A percentile compares a stretch with the other conserved stretches of the same genome.
These are phyloP conservation scores for Trichoderma koningiopsis DNA, from an alignment of 2,329 filamentous ascomycete genomes.

Conservation along the genomic window DNA sequence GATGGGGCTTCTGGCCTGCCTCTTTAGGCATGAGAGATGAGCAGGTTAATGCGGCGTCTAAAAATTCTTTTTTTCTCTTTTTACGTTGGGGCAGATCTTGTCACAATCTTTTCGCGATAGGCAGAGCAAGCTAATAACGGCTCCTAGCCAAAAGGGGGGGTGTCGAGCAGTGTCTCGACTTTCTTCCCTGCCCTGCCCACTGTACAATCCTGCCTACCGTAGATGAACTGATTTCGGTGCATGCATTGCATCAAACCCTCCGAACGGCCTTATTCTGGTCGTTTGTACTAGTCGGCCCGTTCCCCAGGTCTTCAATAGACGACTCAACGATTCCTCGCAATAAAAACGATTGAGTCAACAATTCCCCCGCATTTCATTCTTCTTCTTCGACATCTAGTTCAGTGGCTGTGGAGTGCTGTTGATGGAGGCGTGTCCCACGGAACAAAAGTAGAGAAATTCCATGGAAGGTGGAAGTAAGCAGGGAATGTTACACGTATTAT, in stretches of 20 bases:
- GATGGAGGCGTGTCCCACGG: neutral
- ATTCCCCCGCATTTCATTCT: slow-evolving; percentile 21
- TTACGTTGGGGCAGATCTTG: slow-evolving; percentile 7
- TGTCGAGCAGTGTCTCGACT: neutral
- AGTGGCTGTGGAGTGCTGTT: neutral
- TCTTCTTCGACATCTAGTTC: neutral
- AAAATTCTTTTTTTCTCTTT: neutral
- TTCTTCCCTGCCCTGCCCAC: neutral
- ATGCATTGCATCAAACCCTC: neutral
- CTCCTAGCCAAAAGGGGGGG: neutral
- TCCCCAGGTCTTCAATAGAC: neutral
- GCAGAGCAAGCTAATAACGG: neutral
- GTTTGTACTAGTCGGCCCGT: slow-evolving; percentile 17
- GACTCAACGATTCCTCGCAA: neutral
- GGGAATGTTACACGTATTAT: neutral
- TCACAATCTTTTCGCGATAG: slow-evolving; percentile 6
- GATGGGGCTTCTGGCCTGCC: slow-evolving; percentile 14
- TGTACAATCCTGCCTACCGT: neutral
- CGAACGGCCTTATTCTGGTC: slow-evolving; percentile 14
- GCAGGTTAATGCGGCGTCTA: slow-evolving; percentile 15
- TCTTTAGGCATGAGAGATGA: slow-evolving; percentile 9
- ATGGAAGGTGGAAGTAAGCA: slow-evolving; percentile 4
- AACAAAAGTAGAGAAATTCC: neutral
- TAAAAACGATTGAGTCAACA: neutral
- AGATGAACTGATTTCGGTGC: neutral